A percentile compares a stretch with the other conserved stretches of the same genome.
Evolutionary conservation across 176 grass and related monocot genomes (phyloP).

Genomic region (Dactylis glomerata): DNA sequence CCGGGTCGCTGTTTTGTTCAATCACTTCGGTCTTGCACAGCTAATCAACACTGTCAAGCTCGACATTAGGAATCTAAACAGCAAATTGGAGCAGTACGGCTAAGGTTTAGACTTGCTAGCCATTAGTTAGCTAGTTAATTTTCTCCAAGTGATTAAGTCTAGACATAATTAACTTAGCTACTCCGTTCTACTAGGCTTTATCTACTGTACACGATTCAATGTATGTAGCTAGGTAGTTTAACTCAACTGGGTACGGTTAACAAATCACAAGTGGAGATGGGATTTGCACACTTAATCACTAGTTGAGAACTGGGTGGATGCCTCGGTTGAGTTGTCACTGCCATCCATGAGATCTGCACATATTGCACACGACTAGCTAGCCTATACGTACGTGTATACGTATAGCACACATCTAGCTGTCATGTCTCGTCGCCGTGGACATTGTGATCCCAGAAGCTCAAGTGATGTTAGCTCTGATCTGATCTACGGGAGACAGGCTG

Average conservation of each 20-base stretch:
- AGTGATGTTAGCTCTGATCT: slow-evolving; percentile 29
- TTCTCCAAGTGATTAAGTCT: not conserved
- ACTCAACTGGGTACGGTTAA: not conserved
- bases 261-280: not conserved
- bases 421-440: slow-evolving; percentile 12
- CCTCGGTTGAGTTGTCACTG: slow-evolving; percentile 36
- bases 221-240: not conserved
- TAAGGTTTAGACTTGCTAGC: not conserved
- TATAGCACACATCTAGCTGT: not conserved
- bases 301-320: not conserved
- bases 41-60: not conserved
- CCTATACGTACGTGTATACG: not conserved
- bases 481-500: slow-evolving; percentile 34
- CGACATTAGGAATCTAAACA: not conserved
- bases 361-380: not conserved
- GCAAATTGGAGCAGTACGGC: not conserved
- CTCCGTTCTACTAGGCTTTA: not conserved
- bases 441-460: not conserved
- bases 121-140: not conserved
- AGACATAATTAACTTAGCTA: not conserved
- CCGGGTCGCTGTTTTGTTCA: not conserved
- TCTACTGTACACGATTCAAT: no score
- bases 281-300: no score
- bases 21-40: not conserved
- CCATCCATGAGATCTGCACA: not conserved